These are phyloP conservation scores for Arthroderma uncinatum DNA, from an alignment of 2,329 filamentous ascomycete species.

Conservation along the genomic window DNA sequence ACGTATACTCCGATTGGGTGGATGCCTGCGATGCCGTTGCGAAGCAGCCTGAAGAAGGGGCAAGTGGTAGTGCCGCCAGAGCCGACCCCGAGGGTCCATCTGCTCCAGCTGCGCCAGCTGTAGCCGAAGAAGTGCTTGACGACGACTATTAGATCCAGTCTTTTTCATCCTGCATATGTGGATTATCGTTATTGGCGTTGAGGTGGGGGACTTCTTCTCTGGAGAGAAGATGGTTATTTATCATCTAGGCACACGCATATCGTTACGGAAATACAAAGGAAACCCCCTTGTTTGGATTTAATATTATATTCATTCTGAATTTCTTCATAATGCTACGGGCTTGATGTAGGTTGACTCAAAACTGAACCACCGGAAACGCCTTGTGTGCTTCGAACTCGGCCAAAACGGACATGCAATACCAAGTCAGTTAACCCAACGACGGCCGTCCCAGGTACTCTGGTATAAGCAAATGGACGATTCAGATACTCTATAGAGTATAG, in stretches of 20 bases:
- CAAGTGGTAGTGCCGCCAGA: neutral
- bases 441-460: neutral
- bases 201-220: neutral
- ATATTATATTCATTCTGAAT: neutral
- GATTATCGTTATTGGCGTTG: slow-evolving; percentile 8
- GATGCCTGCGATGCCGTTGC: slow-evolving; percentile 75
- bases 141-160: slow-evolving; percentile 37
- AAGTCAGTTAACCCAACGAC: neutral
- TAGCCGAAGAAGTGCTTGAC: slow-evolving; percentile 25
- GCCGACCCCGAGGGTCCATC: slow-evolving; percentile 2
- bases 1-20: slow-evolving; percentile 97
- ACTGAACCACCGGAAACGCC: neutral
- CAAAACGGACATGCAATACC: neutral
- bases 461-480: neutral
- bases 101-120: slow-evolving; percentile 4
- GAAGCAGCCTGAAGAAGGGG: slow-evolving; percentile 38
- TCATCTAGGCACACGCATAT: neutral
- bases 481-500: slow-evolving; percentile 60
- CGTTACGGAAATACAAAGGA: neutral
- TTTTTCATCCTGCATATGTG: slow-evolving; percentile 1
- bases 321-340: neutral
- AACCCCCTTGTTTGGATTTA: neutral
- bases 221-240: neutral
- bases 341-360: neutral
- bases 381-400: neutral